phyloP scores from a whole-genome alignment of 306 rosid genomes.

The Oxytropis ochrocephala region DNA sequence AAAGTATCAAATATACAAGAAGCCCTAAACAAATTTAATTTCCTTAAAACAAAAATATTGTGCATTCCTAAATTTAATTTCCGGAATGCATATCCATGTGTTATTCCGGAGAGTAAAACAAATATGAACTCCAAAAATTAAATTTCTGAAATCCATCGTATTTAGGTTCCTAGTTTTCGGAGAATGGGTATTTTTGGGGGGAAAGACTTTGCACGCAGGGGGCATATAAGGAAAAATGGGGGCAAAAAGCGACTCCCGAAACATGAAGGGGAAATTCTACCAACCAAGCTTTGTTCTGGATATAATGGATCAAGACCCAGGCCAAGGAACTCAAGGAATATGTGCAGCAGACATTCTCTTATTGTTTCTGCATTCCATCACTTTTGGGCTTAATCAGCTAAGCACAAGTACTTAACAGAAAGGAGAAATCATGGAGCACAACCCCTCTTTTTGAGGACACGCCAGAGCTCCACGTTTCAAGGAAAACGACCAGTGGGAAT shows the following conservation, averaged over 20 bases:
- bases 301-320: no score
- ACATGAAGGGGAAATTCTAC: no score
- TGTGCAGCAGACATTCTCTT: no score
- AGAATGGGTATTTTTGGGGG: neutral
- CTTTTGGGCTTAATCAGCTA: neutral
- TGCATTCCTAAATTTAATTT: neutral
- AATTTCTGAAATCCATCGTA: no score
- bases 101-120: no score
- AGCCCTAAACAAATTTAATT: neutral
- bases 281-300: no score
- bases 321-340: no score
- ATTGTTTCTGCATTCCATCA: no score
- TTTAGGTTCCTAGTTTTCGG: neutral
- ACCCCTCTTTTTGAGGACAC: neutral
- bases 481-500: neutral
- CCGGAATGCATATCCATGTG: neutral
- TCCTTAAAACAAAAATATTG: neutral
- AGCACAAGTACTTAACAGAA: neutral
- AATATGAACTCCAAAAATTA: no score
- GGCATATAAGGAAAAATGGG: no score
- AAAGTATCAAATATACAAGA: neutral
- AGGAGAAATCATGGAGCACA: neutral
- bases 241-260: no score
- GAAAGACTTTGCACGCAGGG: no score
- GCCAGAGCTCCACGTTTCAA: neutral